Evolutionary conservation across 495 filamentous ascomycete species (phyloP).

Genomic region (Umbilicaria muhlenbergii): DNA sequence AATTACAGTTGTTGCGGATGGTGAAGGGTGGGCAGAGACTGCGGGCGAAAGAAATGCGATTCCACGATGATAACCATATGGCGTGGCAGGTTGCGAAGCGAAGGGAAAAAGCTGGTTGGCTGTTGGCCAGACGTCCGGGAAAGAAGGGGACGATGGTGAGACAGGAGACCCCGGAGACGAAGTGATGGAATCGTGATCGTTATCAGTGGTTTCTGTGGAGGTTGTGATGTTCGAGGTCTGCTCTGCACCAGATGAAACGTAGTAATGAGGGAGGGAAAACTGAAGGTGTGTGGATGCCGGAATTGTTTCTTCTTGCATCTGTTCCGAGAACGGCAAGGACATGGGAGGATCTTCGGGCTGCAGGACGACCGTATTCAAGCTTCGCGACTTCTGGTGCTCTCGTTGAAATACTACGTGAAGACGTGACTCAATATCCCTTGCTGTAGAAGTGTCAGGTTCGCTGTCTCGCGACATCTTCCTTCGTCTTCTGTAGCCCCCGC

Average conservation of each 20-base stretch:
- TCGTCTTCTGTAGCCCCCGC: background rate
- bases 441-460: background rate
- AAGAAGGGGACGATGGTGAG: background rate
- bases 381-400: constrained; percentile 11
- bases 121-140: background rate
- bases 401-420: background rate
- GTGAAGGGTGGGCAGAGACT: background rate
- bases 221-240: constrained; percentile 10
- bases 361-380: constrained; percentile 7
- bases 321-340: background rate
- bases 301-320: background rate
- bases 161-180: constrained; percentile 5
- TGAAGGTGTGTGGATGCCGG: background rate
- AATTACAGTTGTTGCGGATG: constrained; percentile 5
- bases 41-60: background rate
- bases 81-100: constrained; percentile 11
- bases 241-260: constrained; percentile 12
- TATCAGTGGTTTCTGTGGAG: constrained; percentile 11
- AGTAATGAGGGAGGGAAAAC: background rate
- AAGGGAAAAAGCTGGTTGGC: constrained; percentile 7
- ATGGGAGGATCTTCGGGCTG: background rate
- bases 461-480: constrained; percentile 12
- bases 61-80: background rate
- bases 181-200: constrained; percentile 7
- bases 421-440: background rate